These are phyloP conservation scores for Alternaria postmessia DNA, from an alignment of 2,329 filamentous ascomycete species.

Conservation along the genomic window DNA sequence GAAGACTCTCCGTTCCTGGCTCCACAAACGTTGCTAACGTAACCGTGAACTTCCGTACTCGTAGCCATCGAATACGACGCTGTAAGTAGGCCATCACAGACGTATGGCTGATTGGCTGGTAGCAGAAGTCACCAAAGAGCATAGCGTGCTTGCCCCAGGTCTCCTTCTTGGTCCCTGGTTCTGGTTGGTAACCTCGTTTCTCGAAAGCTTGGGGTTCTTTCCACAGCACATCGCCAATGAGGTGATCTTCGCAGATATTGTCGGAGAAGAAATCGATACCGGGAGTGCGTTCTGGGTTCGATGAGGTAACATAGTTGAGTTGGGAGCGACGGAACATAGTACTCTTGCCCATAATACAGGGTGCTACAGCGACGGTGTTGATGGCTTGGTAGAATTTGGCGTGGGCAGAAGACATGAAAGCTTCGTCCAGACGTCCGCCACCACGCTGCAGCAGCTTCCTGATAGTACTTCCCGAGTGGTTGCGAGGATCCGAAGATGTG, in stretches of 20 bases:
- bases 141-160: slow-evolving; percentile 80
- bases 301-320: slow-evolving; percentile 74
- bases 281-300: slow-evolving; percentile 59
- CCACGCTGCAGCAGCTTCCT: slow-evolving; percentile 54
- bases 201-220: slow-evolving; percentile 59
- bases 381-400: slow-evolving; percentile 98
- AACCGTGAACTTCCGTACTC: slow-evolving; percentile 94
- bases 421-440: slow-evolving; percentile 88
- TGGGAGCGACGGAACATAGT: slow-evolving; percentile 98
- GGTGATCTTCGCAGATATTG: slow-evolving; percentile 97
- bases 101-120: slow-evolving; percentile 89
- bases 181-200: slow-evolving; percentile 31
- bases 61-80: slow-evolving; percentile 85
- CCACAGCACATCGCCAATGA: slow-evolving; percentile 94
- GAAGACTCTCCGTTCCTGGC: slow-evolving; percentile 85
- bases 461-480: slow-evolving; percentile 32
- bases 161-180: slow-evolving; percentile 41
- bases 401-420: slow-evolving; percentile 92
- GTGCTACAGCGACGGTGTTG: slow-evolving; percentile 88
- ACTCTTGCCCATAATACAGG: slow-evolving; percentile 94
- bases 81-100: slow-evolving; percentile 78
- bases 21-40: slow-evolving; percentile 88
- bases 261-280: slow-evolving; percentile 94
- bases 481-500: slow-evolving; percentile 35
- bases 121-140: slow-evolving; percentile 82